phyloP scores from a whole-genome alignment of 2,329 filamentous ascomycete species.

The Passalora sequoiae region DNA sequence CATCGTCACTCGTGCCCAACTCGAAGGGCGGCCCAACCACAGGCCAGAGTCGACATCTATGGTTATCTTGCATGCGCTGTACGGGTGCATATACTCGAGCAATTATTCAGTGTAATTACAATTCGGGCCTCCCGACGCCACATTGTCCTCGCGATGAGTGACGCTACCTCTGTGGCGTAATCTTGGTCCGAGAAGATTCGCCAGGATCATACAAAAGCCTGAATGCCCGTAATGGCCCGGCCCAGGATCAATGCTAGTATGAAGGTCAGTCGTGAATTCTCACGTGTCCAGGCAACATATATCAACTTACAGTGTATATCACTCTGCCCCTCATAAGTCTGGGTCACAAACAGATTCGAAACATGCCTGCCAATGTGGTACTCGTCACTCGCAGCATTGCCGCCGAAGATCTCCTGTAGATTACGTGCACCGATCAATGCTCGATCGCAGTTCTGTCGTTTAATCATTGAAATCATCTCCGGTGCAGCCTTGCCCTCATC shows the following conservation, averaged over 20 bases:
- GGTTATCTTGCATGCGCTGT: too few species aligned
- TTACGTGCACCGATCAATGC: conserved; percentile 74
- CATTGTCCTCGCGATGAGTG: conserved; percentile 4
- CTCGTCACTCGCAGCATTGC: conserved; percentile 97
- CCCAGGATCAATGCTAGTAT: conserved; percentile 46
- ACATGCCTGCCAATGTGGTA: conserved; percentile 94
- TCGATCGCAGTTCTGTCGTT: conserved; percentile 93
- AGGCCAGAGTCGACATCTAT: too few species aligned
- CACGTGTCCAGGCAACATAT: conserved; percentile 1
- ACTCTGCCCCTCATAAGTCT: conserved; percentile 97
- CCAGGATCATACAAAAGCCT: conserved; percentile 57
- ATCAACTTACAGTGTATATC: conserved; percentile 81
- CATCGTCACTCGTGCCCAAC: neutral
- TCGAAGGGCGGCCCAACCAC: neutral
- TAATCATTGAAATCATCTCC: conserved; percentile 97
- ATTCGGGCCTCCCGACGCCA: conserved; percentile 1
- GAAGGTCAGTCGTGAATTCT: conserved; percentile 19
- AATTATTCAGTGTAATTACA: conserved; percentile 1
- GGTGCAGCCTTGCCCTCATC: conserved; percentile 81
- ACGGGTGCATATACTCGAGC: too few species aligned
- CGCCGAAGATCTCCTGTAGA: conserved; percentile 93
- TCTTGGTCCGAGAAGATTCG: neutral
- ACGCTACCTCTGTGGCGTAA: conserved; percentile 2
- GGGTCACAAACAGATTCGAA: conserved; percentile 91
- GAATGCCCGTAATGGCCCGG: conserved; percentile 58